Base-by-base conservation (phyloP, 768 basidiomycete species). In the Xerocomellus intermedius region DNA sequence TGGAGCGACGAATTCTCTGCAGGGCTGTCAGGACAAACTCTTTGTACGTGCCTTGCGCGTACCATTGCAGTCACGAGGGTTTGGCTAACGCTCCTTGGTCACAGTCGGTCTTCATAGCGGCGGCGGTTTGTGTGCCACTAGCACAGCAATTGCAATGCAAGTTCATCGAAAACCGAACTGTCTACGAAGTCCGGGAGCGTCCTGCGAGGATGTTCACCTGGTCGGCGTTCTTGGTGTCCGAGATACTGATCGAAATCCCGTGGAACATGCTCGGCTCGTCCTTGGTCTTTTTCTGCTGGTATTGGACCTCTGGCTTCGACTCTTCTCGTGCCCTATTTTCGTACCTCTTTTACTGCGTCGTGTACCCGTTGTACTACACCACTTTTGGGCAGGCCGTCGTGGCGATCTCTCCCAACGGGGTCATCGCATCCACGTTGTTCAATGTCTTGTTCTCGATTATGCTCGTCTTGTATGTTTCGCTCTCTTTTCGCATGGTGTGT, bases 111-210 rank as follows among this genome's bases (percentile, higher is more conserved):
- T 82, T 79, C 68, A 78, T 84, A 76, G 69, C 69, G 5, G 75
- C 74, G 10, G 74, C 81, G 47, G 35, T 69, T 21, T 52, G 62
- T 64, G 75, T 79, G 1, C 76, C 82, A 4, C 69, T 85, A 26
- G 73, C 79, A 4, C 82, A 84, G 60, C 84, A 87, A 61, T 71
- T 85, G 2, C 84, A 85, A 62, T 74, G 80, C 8, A 79, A 78
- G 35, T 85, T 81, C 70, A 76, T 87, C 51, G 68, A 72, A 9
- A 77, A 77, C 59, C 79, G 85, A 22, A 73, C 67, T 5, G 70
- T 88, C 35, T 87, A 85, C 58, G 82, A 85, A 58, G 76, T 84
- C 48, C 79, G 86, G 37, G 86, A 88, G 67, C 75, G 80, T 6
- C 82, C 85, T 0, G 82, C 82, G 46, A 74, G 79, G 43, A 86